Percentiles rank a stretch among this genome's conserved stretches.
These are phyloP conservation scores for Glebionis coronaria DNA, from an alignment of 129 eudicot species.

Conservation along the genomic window DNA sequence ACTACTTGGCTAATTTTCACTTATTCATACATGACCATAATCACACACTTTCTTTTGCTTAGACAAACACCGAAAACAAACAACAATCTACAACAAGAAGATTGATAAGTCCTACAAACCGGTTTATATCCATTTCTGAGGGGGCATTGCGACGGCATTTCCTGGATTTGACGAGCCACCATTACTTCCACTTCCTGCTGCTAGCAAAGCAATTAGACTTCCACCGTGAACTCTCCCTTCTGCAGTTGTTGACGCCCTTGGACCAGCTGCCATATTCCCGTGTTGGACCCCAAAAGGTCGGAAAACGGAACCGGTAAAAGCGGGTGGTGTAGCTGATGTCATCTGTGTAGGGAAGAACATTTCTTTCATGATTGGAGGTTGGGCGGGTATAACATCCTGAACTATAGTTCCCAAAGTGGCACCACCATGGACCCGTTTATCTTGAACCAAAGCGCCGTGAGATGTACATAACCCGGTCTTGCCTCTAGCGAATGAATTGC, in stretches of 20 bases:
- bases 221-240: slow-evolving; percentile 99
- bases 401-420: slow-evolving; percentile 66
- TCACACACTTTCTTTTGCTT: slow-evolving; percentile 5
- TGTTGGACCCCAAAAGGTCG: slow-evolving; percentile 20
- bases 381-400: slow-evolving; percentile 39
- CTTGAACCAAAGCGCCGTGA: slow-evolving; percentile 85
- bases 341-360: slow-evolving; percentile 16
- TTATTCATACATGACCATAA: slow-evolving; percentile 26
- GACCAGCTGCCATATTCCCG: slow-evolving; percentile 27
- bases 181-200: slow-evolving; percentile 37
- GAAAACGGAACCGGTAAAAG: slow-evolving; percentile 19
- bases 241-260: slow-evolving; percentile 28
- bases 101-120: neutral
- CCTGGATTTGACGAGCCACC: slow-evolving; percentile 39
- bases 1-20: slow-evolving; percentile 18
- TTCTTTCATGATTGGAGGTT: slow-evolving; percentile 36
- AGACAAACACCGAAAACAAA: slow-evolving; percentile 1
- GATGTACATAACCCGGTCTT: slow-evolving; percentile 75
- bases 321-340: slow-evolving; percentile 14
- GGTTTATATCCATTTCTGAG: slow-evolving; percentile 51
- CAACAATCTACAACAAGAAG: slow-evolving; percentile 13
- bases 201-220: slow-evolving; percentile 65
- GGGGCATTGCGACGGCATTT: slow-evolving; percentile 34
- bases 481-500: slow-evolving; percentile 75
- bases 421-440: slow-evolving; percentile 94